Percentiles rank a stretch among this genome's conserved stretches.
Evolutionary conservation across 2,329 filamentous ascomycete genomes (phyloP).

Genomic region (Colletotrichum sp.): DNA sequence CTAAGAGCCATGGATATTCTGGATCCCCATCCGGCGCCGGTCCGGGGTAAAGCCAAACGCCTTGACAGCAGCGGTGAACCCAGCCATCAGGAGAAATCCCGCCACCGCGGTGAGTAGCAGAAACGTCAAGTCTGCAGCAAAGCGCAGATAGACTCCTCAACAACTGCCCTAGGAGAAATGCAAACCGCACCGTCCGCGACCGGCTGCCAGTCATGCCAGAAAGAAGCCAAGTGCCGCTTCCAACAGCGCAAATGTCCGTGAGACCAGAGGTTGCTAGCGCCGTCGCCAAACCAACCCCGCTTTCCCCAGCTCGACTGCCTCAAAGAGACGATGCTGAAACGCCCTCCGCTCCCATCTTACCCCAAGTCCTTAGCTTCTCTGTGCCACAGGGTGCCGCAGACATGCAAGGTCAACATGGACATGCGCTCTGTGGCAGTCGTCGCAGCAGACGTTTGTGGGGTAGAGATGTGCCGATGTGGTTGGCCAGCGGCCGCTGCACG

Average conservation of each 20-base stretch:
- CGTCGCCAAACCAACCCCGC: background rate
- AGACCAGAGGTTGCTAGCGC: background rate
- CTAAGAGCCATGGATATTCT: background rate
- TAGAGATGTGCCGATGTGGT: background rate
- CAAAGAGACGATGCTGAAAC: conserved; percentile 15
- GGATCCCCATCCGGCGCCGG: background rate
- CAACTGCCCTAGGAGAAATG: background rate
- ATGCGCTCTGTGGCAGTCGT: background rate
- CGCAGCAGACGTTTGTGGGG: conserved; percentile 12
- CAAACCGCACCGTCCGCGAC: background rate
- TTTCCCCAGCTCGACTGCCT: conserved; percentile 1
- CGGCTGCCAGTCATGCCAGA: background rate
- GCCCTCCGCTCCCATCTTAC: background rate
- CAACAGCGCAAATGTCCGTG: background rate
- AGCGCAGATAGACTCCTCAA: background rate
- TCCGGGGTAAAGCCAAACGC: conserved; percentile 1
- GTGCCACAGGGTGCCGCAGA: conserved; percentile 5
- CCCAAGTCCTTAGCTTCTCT: background rate
- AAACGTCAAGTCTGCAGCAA: background rate
- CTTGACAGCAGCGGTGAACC: conserved; percentile 18
- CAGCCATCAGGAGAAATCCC: background rate
- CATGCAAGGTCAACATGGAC: background rate
- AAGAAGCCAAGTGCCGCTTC: background rate
- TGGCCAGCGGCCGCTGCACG: background rate
- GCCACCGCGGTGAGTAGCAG: background rate